Evolutionary conservation across 1,139 yeast genomes (phyloP).

Genomic region (Pichia sp.): DNA sequence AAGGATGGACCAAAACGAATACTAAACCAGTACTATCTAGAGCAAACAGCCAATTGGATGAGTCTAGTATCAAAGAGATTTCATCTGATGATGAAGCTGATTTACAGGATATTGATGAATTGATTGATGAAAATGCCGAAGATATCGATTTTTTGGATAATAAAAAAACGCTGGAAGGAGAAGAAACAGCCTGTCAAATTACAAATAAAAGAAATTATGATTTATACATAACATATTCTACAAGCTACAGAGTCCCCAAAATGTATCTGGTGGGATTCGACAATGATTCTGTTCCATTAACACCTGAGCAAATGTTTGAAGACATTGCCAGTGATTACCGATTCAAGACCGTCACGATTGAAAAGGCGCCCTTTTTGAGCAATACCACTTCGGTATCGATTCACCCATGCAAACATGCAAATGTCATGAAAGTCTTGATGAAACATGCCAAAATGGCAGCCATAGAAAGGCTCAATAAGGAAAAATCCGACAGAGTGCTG

Average conservation of each 20-base stretch:
- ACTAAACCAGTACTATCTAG: background rate
- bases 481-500: constrained; percentile 23
- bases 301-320: constrained; percentile 89
- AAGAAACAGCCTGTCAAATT: constrained; percentile 12
- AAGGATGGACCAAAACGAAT: background rate
- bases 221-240: constrained; percentile 82
- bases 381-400: constrained; percentile 81
- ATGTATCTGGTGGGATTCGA: constrained; percentile 85
- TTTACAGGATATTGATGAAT: constrained; percentile 15
- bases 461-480: constrained; percentile 30
- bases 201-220: constrained; percentile 55
- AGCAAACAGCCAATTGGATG: constrained; percentile 7
- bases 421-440: constrained; percentile 85
- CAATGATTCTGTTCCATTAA: constrained; percentile 73
- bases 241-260: constrained; percentile 94
- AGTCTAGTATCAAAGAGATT: constrained; percentile 8
- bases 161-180: constrained; percentile 20
- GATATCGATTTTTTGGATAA: constrained; percentile 19
- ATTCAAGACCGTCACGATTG: constrained; percentile 95
- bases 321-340: constrained; percentile 88
- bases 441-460: constrained; percentile 52
- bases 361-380: constrained; percentile 75
- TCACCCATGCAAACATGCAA: constrained; percentile 94
- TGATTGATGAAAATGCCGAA: constrained; percentile 18
- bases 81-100: constrained; percentile 10